Base-by-base conservation (phyloP, 2,329 filamentous ascomycete genomes). In the Clarireedia paspali region DNA sequence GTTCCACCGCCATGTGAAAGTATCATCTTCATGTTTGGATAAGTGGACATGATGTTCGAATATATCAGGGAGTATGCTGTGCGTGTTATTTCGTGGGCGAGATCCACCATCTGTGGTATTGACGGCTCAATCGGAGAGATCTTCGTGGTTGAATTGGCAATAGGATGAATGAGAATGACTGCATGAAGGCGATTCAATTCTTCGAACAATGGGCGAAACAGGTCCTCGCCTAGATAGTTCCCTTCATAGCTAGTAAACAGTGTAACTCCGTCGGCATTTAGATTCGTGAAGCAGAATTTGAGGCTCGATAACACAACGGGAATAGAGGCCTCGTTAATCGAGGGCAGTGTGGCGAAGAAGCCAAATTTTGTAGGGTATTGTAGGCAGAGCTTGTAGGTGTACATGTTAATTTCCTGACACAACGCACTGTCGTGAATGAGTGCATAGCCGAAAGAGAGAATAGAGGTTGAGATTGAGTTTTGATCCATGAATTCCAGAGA, bases 1-100 rank as follows among this genome's bases (percentile, higher is more conserved):
- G 70, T 68, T 50, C 70, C 67, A 34, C 76, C 77, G 0, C 72
- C 75, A 59, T 78, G 75, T 0, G 72, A 72, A 3, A 79, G 67
- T 53, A 79, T 77, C 56, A 79, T 69, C 53, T 75, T 77, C 62
- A 68, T 70, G 47, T 71, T 61, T 0, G 69, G 67, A 52, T 67
- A 64, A 6, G 67, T 60, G 0, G 62, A 60, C 5, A 71, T 36
- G 0, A 64, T 70, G 1, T 66, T 66, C 14, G 60, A 66, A 7
- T 65, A 56, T 47, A 78, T 72, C 40, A 77, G 61, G 56, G 76
- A 72, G 23, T 75, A 63, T 0, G 73, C 75, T 0, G 73, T 67
- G 5, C 72, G 71, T 0, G 69, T 72, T 6, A 74, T 78, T 57
- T 79, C 75, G 42, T 75, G 74, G 0, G 75, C 72, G 50, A 72